Evolutionary conservation across 257 asterid genomes (phyloP), one percentile per base, ranked within the genome.

Genomic region (Apocynum venetum): DNA sequence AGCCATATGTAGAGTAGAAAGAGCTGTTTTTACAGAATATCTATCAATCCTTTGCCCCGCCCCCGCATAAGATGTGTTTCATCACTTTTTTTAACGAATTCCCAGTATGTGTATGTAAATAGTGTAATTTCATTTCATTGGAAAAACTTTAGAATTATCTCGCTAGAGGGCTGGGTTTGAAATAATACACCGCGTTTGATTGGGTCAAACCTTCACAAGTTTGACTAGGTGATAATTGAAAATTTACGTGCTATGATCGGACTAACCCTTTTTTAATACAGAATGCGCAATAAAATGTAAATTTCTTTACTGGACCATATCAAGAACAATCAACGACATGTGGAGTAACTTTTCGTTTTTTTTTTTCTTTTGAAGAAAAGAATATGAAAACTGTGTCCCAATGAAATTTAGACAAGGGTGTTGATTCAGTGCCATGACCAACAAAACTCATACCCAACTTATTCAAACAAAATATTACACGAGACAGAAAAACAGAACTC

Each of bases 351-450:
- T 31, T 59, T n/a, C 3, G 1, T 10, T 17, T 25, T 38, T 10
- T 15, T 38, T 65, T 65, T 40, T 36, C 70, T 51, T 14, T 65
- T 65, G 48, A 65, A 44, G 48, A 38, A 8, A 41, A 40, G 71
- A 40, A 6, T 40, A 8, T 6, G 25, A 67, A 67, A 10, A 3
- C 6, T 43, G 12, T 7, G 36, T 68, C 3, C 73, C 73, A 68
- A 68, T 68, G 73, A 68, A 19, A 43, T 43, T 68, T 46, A 8
- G 73, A 68, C 73, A 68, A 43, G 53, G 38, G 73, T 14, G 4
- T 68, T 68, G 73, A 25, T 17, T 73, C 77, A 53, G 41, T 75
- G 61, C 63, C 51, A 46, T 73, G 36, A 55, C 12, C 55, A 14
- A 61, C 47, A 60, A 75, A 75, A 60, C 13, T 61, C 17, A 56